A percentile compares a stretch with the other conserved stretches of the same genome.
Evolutionary conservation across 257 asterid genomes (phyloP).

Genomic region (Jacaranda mimosifolia): DNA sequence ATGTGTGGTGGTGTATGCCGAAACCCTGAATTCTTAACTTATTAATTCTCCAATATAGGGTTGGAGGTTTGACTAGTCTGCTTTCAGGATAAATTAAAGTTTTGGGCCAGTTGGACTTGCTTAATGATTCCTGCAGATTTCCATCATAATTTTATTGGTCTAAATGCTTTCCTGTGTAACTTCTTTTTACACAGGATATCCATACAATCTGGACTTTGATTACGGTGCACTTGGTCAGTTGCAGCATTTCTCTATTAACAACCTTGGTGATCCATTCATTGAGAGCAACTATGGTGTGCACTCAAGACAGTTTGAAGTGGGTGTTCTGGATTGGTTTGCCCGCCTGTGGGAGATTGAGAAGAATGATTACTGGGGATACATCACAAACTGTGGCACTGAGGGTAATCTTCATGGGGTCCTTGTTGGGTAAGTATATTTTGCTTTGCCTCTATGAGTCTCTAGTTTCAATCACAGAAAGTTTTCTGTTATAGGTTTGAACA

Average conservation of each 20-base stretch:
- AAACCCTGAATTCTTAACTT: conserved; percentile 5
- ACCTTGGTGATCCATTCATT: conserved; percentile 94
- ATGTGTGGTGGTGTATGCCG: conserved; percentile 6
- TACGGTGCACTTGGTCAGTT: conserved; percentile 87
- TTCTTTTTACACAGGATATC: conserved; percentile 70
- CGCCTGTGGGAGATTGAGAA: conserved; percentile 91
- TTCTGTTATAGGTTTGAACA: conserved; percentile 1
- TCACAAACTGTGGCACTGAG: conserved; percentile 98
- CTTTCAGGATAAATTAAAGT: conserved; percentile 11
- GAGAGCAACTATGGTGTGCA: conserved; percentile 98
- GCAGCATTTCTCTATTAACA: conserved; percentile 96
- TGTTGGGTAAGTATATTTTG: conserved; percentile 66
- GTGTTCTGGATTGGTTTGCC: conserved; percentile 97
- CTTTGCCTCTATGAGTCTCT: conserved; percentile 20
- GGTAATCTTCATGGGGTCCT: conserved; percentile 98
- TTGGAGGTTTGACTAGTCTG: background rate
- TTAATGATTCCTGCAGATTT: background rate
- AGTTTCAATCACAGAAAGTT: conserved; percentile 12
- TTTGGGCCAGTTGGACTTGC: conserved; percentile 25
- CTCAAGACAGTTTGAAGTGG: conserved; percentile 96
- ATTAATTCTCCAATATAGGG: conserved; percentile 10
- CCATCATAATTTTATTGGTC: background rate
- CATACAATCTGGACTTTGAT: conserved; percentile 94
- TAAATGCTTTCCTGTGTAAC: background rate
- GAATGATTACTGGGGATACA: conserved; percentile 92